Base-by-base conservation (phyloP, 495 filamentous ascomycete genomes). In the Lophiotrema nucula region DNA sequence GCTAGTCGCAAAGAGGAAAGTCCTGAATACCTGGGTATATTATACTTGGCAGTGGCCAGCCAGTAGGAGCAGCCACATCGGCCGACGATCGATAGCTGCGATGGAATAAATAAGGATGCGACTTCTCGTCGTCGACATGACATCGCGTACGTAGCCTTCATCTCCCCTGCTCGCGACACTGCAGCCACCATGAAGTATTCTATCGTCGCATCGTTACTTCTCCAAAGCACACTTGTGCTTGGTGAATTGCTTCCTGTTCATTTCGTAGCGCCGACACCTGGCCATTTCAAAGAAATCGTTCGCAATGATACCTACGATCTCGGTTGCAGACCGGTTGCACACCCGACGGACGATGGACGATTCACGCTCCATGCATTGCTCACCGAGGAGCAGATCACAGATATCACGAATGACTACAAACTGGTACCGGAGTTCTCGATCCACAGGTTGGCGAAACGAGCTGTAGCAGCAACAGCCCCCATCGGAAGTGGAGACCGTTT, bases 401-500 rank as follows among this genome's bases (percentile, higher is more conserved):
- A 51, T 23, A 5, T 51, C 26, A 51, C 24, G 6, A 38, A 38
- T 18, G 47, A 38, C 25, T 38, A 37, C 22, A 22, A 19, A 19
- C 4, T 4, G 4, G n/a, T n/a, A n/a, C 11, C 24, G 28, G 47
- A 51, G 5, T 28, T 51, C 15, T 10, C 47, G 5, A 16, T 51
- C 25, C 47, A 51, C 23, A 51, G 28, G 28, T 4, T 23, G 5
- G 45, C 10, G 15, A 16, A 11, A 12, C 5, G 8, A 4, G 22
- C 5, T 5, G 12, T 4, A 51, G 26, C 43, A 5, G 27, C 42
- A 3, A 56, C 58, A 3, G 58, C 51, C 24, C 59, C 69, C 35
- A 67, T 73, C 42, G 70, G 65, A 6, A 68, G 37, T 6, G 69
- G 66, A 18, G 68, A 72, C 47, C 56, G 71, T 1, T 73, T 69